Percentiles rank a stretch among this genome's conserved stretches.
These are phyloP conservation scores for Quercus parvula DNA, from an alignment of 306 rosid genomes.

Conservation along the genomic window DNA sequence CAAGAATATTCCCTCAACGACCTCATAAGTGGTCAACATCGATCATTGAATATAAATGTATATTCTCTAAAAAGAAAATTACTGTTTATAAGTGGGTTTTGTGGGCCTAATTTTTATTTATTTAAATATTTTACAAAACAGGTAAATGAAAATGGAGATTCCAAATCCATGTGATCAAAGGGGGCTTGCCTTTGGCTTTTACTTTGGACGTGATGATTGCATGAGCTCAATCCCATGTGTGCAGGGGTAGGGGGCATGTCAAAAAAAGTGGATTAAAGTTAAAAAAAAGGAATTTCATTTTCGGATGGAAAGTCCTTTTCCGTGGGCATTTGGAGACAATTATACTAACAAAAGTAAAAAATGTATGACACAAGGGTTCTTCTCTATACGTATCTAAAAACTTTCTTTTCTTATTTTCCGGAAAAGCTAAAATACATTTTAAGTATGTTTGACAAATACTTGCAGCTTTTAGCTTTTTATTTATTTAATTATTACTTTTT, in stretches of 20 bases:
- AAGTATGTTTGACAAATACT: too few species aligned
- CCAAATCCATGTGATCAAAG: conserved; percentile 46
- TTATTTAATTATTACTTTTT: too few species aligned
- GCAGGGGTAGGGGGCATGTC: background rate
- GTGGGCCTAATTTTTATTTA: background rate
- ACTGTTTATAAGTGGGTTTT: background rate
- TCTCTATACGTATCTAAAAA: background rate
- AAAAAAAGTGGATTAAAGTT: conserved; percentile 13
- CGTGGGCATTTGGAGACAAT: background rate
- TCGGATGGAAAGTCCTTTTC: background rate
- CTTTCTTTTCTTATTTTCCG: background rate
- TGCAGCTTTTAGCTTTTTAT: too few species aligned
- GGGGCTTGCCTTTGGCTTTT: background rate
- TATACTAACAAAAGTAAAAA: background rate
- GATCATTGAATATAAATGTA: conserved; percentile 14
- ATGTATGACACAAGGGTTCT: background rate
- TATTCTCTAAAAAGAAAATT: background rate
- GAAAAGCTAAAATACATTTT: background rate
- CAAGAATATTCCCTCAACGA: conserved; percentile 18
- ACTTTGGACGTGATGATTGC: conserved; percentile 42
- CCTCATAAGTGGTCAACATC: conserved; percentile 18
- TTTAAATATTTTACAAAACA: background rate
- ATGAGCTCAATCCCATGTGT: conserved; percentile 50
- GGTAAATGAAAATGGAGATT: conserved; percentile 25
- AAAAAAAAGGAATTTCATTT: background rate